phyloP scores from a whole-genome alignment of 495 filamentous ascomycete genomes.

The Friedmanniomyces endolithicus region DNA sequence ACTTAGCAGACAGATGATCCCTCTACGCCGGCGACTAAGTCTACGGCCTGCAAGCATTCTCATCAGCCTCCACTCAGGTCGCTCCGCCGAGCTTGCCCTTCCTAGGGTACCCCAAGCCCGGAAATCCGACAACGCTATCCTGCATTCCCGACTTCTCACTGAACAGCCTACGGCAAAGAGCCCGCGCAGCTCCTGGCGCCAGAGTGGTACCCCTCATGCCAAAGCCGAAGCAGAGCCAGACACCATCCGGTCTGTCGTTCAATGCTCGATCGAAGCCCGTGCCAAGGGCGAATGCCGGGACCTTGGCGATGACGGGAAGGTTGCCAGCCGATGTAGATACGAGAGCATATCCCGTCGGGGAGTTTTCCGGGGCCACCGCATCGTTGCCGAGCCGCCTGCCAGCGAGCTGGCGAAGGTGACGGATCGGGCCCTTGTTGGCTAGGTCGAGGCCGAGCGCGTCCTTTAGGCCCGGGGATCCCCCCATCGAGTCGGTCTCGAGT shows the following conservation, averaged over 20 bases:
- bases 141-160: background rate
- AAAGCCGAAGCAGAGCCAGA: slow-evolving; percentile 19
- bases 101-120: background rate
- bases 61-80: too few species aligned
- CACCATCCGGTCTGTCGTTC: background rate
- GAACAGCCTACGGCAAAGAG: slow-evolving; percentile 6
- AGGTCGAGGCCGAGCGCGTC: background rate
- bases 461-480: background rate
- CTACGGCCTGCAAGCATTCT: too few species aligned
- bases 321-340: background rate
- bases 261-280: background rate
- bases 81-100: too few species aligned
- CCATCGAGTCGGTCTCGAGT: background rate
- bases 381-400: background rate
- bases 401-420: background rate
- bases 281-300: slow-evolving; percentile 5
- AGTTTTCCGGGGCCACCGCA: background rate
- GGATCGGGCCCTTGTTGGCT: background rate
- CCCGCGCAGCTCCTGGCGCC: slow-evolving; percentile 8
- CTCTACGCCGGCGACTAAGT: too few species aligned
- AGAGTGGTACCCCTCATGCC: slow-evolving; percentile 13
- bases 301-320: slow-evolving; percentile 10
- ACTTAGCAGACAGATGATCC: too few species aligned
- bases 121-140: background rate
- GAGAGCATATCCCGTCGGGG: background rate